phyloP scores from a whole-genome alignment of 352 stramenopile species.

The Phytophthora uliginosa region DNA sequence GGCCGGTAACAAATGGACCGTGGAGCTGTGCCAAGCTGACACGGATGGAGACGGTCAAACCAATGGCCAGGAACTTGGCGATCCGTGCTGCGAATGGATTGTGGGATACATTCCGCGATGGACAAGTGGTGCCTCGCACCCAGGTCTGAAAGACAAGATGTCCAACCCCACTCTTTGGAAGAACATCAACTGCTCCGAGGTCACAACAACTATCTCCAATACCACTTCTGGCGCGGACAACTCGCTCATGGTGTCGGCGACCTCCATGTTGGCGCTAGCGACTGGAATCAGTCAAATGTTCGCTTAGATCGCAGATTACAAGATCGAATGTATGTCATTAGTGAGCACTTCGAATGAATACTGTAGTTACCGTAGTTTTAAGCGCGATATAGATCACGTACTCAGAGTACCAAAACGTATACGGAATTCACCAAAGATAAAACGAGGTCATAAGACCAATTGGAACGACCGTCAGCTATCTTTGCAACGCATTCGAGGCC shows the following conservation, averaged over 20 bases:
- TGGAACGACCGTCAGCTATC: too few species aligned
- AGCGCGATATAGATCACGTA: too few species aligned
- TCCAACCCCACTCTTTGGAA: slow-evolving; percentile 2
- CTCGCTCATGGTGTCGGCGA: neutral
- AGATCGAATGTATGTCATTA: neutral
- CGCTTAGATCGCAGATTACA: slow-evolving; percentile 1
- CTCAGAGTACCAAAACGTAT: too few species aligned
- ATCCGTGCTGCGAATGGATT: slow-evolving; percentile 8
- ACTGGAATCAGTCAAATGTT: slow-evolving; percentile 6
- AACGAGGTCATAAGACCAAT: too few species aligned
- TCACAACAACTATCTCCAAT: neutral
- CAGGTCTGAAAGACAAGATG: slow-evolving; percentile 6
- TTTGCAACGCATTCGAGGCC: too few species aligned
- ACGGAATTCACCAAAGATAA: too few species aligned
- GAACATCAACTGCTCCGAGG: slow-evolving; percentile 12
- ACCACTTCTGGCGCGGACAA: slow-evolving; percentile 2
- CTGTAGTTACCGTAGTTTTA: neutral
- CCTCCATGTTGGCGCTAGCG: slow-evolving; percentile 3
- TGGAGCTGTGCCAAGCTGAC: slow-evolving; percentile 13
- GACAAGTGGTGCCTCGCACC: slow-evolving; percentile 14
- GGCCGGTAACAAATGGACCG: slow-evolving; percentile 6
- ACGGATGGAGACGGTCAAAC: slow-evolving; percentile 17
- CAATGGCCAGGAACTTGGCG: slow-evolving; percentile 13
- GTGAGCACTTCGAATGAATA: neutral
- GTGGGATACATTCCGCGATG: neutral